Evolutionary conservation across 2,329 filamentous ascomycete genomes (phyloP), one percentile per base, ranked within the genome.

Genomic region (Verticillium nonalfalfae): DNA sequence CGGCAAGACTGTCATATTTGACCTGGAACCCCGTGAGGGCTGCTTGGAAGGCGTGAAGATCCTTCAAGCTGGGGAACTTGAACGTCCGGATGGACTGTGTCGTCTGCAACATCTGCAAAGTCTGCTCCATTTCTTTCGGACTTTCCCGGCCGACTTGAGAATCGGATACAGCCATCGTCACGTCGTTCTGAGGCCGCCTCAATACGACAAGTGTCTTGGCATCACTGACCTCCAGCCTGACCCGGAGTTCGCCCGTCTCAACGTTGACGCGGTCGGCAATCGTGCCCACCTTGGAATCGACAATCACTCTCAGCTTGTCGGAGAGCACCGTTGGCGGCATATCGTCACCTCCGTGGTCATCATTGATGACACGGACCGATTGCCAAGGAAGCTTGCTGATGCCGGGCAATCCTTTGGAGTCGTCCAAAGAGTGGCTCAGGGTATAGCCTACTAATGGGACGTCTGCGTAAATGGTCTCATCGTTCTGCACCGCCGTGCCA

Each of bases 241-340:
- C 72, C 67, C 85, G 85, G 67, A 92, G 72, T 73, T 92, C 89
- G n/a, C 90, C 90, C 11, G 88, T 88, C 1, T 82, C 88, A 68
- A 96, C 81, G 67, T 96, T 96, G 70, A 97, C 81, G 40, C 93
- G 85, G 74, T 97, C 93, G 1, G 90, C 91, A 15, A 96, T 79
- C 52, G 88, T 91, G 57, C 92, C 91, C 66, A 88, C 86, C 63
- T 89, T 85, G 66, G 90, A 91, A 61, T 92, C 87, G 36, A 91
- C 81, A 59, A 96, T 83, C 18, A 96, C 81, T 34, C 92, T 85
- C 64, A 97, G 77, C 67, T 84, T 85, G 68, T 95, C 89, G 0
- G 91, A 91, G 59, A 93, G 81, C 34, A 96, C 87, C 0, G 90
- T 91, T 2, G 85, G 83, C 1, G 86, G 79, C 38, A 81, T 78